Conservation (phyloP, 495 filamentous ascomycete genomes). For the Pseudoneurospora amorphoporcata region DNA sequence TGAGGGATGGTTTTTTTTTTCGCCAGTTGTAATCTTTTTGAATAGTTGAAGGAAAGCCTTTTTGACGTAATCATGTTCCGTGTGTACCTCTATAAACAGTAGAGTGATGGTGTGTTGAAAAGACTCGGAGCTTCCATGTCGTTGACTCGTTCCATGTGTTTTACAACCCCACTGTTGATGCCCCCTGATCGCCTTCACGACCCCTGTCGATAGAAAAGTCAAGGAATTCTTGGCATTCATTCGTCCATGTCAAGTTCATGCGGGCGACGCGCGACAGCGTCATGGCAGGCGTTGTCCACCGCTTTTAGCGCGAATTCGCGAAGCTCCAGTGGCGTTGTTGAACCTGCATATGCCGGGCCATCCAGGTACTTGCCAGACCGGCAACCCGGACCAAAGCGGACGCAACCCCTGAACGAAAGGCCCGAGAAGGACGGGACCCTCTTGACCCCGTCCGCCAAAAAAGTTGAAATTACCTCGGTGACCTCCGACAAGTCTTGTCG, state of each 20-base stretch:
- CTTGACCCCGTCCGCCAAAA: not conserved
- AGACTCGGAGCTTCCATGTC: not conserved
- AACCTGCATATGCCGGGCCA: not conserved
- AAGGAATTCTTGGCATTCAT: not conserved
- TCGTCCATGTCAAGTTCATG: not conserved
- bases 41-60: not conserved
- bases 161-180: not conserved
- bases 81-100: not conserved
- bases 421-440: not conserved
- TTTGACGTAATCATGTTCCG: not conserved
- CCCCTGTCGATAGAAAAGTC: not conserved
- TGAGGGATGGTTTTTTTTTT: not conserved
- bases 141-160: not conserved
- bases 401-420: not conserved
- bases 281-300: not conserved
- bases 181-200: not conserved
- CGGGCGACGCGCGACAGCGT: not conserved
- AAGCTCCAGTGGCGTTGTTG: not conserved
- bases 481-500: not conserved
- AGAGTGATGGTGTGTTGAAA: not conserved
- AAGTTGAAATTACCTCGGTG: not conserved
- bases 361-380: not conserved
- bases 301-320: not conserved
- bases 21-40: not conserved
- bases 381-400: not conserved